These are phyloP conservation scores for Colletotrichum sp. DNA, from an alignment of 2,329 filamentous ascomycete species.

Conservation along the genomic window DNA sequence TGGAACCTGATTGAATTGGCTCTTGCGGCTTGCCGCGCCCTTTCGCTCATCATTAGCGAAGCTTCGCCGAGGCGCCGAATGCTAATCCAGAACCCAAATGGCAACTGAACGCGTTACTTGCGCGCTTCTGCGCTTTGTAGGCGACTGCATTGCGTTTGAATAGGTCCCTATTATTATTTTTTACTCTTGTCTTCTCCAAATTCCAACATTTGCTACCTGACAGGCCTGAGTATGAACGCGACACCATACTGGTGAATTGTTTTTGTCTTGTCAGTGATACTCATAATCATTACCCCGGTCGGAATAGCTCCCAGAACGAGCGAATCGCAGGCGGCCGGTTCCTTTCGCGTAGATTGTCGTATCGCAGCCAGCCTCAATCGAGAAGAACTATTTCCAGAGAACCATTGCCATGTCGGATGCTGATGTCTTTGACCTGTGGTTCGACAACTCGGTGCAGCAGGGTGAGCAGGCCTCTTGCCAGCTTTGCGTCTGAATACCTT, in stretches of 20 bases:
- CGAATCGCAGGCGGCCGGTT: neutral
- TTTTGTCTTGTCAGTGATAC: neutral
- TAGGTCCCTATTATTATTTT: neutral
- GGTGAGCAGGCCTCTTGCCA: conserved; percentile 12
- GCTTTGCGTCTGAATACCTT: neutral
- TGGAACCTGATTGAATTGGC: neutral
- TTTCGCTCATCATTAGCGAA: neutral
- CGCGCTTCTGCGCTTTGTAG: neutral
- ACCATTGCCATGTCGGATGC: neutral
- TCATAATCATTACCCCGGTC: neutral
- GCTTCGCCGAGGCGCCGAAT: neutral
- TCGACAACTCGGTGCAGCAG: conserved; percentile 3
- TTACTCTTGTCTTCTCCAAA: neutral
- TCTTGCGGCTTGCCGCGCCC: neutral
- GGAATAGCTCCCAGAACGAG: neutral
- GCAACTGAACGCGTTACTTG: neutral
- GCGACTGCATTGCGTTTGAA: neutral
- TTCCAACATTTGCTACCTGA: neutral
- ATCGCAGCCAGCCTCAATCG: neutral
- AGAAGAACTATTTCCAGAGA: neutral
- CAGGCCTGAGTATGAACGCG: neutral
- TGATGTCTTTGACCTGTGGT: conserved; percentile 3
- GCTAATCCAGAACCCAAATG: neutral
- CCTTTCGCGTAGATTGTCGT: neutral
- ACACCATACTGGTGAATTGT: neutral